Conservation (phyloP, 1,284 basidiomycete genomes). For the Porodaedalea pini region DNA sequence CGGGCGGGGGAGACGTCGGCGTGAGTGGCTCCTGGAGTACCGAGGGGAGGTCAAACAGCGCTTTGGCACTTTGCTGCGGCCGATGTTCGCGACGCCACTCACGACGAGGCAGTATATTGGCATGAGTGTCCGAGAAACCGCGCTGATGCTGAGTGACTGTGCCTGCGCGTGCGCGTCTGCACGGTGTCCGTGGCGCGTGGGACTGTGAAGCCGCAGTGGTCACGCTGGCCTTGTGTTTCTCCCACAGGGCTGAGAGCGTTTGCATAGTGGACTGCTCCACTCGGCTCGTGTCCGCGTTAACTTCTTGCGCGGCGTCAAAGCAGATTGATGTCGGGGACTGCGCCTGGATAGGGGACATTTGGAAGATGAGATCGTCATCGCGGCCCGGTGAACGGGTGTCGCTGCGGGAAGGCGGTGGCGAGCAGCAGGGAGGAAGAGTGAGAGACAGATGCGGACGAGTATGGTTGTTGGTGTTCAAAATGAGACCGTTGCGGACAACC, state of each 20-base stretch:
- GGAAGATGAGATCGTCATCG: conserved; percentile 23
- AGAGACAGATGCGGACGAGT: conserved; percentile 1
- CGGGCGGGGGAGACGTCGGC: conserved; percentile 2
- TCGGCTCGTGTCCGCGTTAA: not conserved
- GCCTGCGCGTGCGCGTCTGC: not conserved
- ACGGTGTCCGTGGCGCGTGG: conserved; percentile 1
- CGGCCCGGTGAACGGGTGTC: not conserved
- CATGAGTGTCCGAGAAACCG: conserved; percentile 8
- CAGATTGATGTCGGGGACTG: conserved; percentile 11
- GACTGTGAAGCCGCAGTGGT: not conserved
- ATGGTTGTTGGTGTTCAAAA: conserved; percentile 1
- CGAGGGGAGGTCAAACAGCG: conserved; percentile 14
- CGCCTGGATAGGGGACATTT: conserved; percentile 22
- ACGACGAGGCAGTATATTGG: not conserved
- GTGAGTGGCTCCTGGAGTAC: conserved; percentile 1
- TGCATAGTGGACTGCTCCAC: conserved; percentile 7
- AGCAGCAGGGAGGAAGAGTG: conserved; percentile 7
- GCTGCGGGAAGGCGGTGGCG: not conserved
- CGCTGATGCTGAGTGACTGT: conserved; percentile 14
- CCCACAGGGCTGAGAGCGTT: conserved; percentile 16
- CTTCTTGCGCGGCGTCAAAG: conserved; percentile 6
- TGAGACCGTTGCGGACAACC: conserved; percentile 1
- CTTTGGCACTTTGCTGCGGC: conserved; percentile 7
- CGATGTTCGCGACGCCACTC: conserved; percentile 9
- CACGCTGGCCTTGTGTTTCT: conserved; percentile 2